These are phyloP conservation scores for Populus euphratica DNA, from an alignment of 345 rosid genomes.

Conservation along the genomic window DNA sequence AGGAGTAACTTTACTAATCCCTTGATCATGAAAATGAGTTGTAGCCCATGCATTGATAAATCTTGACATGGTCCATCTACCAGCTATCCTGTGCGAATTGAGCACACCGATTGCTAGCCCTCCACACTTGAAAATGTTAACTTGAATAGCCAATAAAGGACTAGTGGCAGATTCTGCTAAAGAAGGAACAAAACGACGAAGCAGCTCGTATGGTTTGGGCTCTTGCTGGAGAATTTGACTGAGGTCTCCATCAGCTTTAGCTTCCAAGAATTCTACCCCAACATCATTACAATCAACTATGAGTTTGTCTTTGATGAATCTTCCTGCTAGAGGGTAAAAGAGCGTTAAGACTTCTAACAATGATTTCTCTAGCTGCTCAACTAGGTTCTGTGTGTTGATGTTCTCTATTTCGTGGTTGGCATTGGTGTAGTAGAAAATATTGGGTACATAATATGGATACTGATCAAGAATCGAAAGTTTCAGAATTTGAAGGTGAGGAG, in stretches of 20 bases:
- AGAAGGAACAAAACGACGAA: not conserved
- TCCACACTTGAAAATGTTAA: not conserved
- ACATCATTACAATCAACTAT: not conserved
- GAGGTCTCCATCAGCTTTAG: not conserved
- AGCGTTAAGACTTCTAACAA: not conserved
- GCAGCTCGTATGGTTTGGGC: not conserved
- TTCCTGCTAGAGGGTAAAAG: not conserved
- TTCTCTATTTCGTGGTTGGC: not conserved
- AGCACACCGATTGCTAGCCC: not conserved
- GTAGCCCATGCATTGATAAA: not conserved
- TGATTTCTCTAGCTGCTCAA: not conserved
- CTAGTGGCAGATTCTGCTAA: not conserved
- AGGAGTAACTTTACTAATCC: not conserved
- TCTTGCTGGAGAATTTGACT: not conserved
- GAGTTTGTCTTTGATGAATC: not conserved
- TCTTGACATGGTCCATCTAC: not conserved
- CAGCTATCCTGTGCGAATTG: not conserved
- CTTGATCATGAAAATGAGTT: not conserved
- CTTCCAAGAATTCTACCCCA: not conserved
- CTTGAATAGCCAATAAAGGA: not conserved
- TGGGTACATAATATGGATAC: conserved; percentile 13
- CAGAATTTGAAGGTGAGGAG: not conserved
- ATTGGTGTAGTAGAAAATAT: conserved; percentile 19
- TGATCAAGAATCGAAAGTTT: conserved; percentile 27
- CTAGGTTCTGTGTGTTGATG: too few relatives aligned